These are phyloP conservation scores for Glonium stellatum DNA, from an alignment of 495 filamentous ascomycete species.

Conservation along the genomic window DNA sequence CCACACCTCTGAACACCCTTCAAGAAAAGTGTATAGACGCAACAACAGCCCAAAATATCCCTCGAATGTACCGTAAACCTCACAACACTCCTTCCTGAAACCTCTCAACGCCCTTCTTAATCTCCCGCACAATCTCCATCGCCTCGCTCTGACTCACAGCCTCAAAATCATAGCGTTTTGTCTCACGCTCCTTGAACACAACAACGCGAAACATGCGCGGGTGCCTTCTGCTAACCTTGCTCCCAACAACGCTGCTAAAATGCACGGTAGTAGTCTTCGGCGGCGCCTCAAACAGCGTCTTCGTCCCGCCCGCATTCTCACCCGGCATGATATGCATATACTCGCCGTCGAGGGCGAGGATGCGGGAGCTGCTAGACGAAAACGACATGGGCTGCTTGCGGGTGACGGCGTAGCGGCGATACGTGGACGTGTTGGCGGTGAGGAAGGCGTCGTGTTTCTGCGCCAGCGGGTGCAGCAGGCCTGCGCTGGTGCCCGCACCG, in stretches of 20 bases:
- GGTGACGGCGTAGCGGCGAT: slow-evolving; percentile 83
- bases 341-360: slow-evolving; percentile 87
- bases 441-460: slow-evolving; percentile 58
- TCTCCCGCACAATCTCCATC: slow-evolving; percentile 75
- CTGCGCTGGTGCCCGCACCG: slow-evolving; percentile 1
- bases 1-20: too few relatives aligned
- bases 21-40: too few relatives aligned
- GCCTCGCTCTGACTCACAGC: slow-evolving; percentile 67
- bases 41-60: too few relatives aligned
- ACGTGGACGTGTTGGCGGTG: slow-evolving; percentile 53
- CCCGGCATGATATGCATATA: slow-evolving; percentile 91
- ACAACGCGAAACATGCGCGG: slow-evolving; percentile 86
- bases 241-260: slow-evolving; percentile 86
- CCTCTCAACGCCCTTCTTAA: not conserved
- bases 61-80: not conserved
- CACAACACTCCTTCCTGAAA: not conserved
- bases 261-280: slow-evolving; percentile 83
- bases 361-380: slow-evolving; percentile 71
- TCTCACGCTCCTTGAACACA: slow-evolving; percentile 74
- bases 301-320: slow-evolving; percentile 32
- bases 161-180: slow-evolving; percentile 96
- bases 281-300: slow-evolving; percentile 39
- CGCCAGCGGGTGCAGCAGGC: slow-evolving; percentile 61
- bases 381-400: slow-evolving; percentile 94
- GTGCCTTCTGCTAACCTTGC: slow-evolving; percentile 84